A percentile compares a stretch with the other conserved stretches of the same genome.
Evolutionary conservation across 805 yeast genomes (phyloP).

Genomic region (Schizosaccharomyces cryophilus): DNA sequence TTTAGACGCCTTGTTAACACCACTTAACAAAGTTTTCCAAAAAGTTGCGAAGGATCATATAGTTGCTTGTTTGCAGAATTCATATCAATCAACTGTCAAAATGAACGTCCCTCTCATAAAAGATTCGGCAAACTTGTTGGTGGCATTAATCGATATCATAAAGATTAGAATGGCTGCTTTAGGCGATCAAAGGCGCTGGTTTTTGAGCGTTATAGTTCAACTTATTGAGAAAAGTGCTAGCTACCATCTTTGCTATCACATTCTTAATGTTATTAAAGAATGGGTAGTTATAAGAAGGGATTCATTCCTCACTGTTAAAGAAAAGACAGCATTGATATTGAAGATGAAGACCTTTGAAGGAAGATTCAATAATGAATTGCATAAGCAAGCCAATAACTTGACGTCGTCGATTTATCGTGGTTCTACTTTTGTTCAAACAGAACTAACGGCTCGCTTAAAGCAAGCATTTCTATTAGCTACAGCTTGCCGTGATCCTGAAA

Average conservation of each 20-base stretch:
- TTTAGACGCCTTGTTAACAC: neutral
- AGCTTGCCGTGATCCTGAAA: constrained; percentile 45
- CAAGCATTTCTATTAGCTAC: constrained; percentile 93
- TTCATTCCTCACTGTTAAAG: constrained; percentile 80
- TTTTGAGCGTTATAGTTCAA: constrained; percentile 64
- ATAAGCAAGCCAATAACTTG: constrained; percentile 61
- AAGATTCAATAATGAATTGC: constrained; percentile 48
- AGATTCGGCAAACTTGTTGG: neutral
- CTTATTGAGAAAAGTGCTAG: constrained; percentile 72
- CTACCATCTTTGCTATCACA: constrained; percentile 44
- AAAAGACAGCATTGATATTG: constrained; percentile 75
- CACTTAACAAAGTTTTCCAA: constrained; percentile 39
- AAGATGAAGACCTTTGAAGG: constrained; percentile 86
- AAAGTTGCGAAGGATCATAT: constrained; percentile 67
- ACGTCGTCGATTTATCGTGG: constrained; percentile 73
- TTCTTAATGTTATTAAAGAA: constrained; percentile 53
- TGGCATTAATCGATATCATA: neutral
- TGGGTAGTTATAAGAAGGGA: constrained; percentile 79
- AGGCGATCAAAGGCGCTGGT: constrained; percentile 82
- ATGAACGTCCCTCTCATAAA: neutral
- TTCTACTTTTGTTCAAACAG: constrained; percentile 53
- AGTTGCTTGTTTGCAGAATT: neutral
- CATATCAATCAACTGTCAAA: neutral
- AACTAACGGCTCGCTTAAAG: constrained; percentile 80
- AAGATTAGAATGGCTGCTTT: constrained; percentile 39